These are phyloP conservation scores for Entoloma clypeatum DNA, from an alignment of 1,284 basidiomycete genomes.

Conservation along the genomic window DNA sequence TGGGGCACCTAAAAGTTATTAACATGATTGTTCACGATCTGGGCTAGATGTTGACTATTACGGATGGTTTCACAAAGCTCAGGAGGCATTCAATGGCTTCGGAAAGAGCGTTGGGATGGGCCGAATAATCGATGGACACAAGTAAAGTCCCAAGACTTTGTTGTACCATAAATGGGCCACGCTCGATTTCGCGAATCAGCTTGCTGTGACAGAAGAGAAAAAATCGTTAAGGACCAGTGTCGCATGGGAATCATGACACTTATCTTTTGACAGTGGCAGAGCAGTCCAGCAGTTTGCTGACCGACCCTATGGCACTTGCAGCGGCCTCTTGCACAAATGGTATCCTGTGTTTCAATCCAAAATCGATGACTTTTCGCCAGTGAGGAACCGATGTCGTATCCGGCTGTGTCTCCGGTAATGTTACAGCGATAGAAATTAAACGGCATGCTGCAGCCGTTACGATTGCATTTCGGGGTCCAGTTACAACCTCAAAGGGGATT, in stretches of 20 bases:
- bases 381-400: conserved; percentile 40
- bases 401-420: conserved; percentile 48
- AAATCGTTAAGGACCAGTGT: conserved; percentile 9
- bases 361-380: conserved; percentile 71
- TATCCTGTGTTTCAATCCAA: conserved; percentile 68
- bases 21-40: conserved; percentile 16
- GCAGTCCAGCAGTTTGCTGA: conserved; percentile 69
- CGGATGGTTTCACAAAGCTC: conserved; percentile 51
- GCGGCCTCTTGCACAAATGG: conserved; percentile 71
- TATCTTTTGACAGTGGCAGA: conserved; percentile 65
- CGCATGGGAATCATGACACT: conserved; percentile 32
- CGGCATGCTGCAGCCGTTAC: conserved; percentile 73
- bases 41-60: conserved; percentile 27
- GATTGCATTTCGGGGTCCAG: conserved; percentile 70
- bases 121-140: conserved; percentile 66
- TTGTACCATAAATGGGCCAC: conserved; percentile 54
- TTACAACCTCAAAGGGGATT: conserved; percentile 56
- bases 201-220: conserved; percentile 41
- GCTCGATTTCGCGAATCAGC: conserved; percentile 64
- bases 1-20: conserved; percentile 34
- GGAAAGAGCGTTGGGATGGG: conserved; percentile 48
- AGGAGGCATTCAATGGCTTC: conserved; percentile 58
- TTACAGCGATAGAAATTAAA: conserved; percentile 66
- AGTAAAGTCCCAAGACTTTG: conserved; percentile 79
- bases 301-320: conserved; percentile 56